Evolutionary conservation across 345 rosid species (phyloP), one percentile per base, ranked within the genome.

Genomic region (Zanthoxylum bungeanum): DNA sequence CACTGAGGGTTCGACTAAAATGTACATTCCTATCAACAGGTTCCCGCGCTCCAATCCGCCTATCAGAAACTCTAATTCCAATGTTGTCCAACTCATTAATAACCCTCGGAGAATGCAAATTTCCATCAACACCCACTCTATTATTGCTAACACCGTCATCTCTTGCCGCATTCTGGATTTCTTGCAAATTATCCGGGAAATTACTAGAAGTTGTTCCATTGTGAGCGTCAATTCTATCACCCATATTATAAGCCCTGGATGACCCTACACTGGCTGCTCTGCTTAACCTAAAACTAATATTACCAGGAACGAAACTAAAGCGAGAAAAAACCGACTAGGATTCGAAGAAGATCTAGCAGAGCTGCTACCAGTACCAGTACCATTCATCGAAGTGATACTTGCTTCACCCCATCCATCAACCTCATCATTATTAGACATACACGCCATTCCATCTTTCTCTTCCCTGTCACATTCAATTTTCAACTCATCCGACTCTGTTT

Each of bases 1-100:
- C 98, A 83, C 99, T 95, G 49, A 95, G 81, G 21, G 99, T 88
- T 77, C 99, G 81, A 66, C 97, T 92, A 83, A 91, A 95, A 56
- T 86, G 84, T 77, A 89, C 97, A 83, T 92, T 95, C 63, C 86
- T 78, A 8, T 95, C 98, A 60, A 81, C 84, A 63, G 92, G 90
- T 60, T 89, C 97, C 16, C 85, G 85, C 50, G 80, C 84, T 60
- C 79, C 88, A 19, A 66, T 75, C 76, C 90, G 77, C 76, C 93
- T 81, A 70, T 87, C 93, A 68, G 85, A 67, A 80, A 73, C 27
- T 73, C 87, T 87, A 73, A 73, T 68, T 60, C 72, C 86, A 58
- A 44, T 67, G 75, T 72, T 69, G 64, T 86, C 96, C 39, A 73
- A 46, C 63, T 78, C 91, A 84, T 76, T 70, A 50, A 39, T 44